Evolutionary conservation across 352 stramenopile genomes (phyloP).

Genomic region (Phytopythium kandeliae): DNA sequence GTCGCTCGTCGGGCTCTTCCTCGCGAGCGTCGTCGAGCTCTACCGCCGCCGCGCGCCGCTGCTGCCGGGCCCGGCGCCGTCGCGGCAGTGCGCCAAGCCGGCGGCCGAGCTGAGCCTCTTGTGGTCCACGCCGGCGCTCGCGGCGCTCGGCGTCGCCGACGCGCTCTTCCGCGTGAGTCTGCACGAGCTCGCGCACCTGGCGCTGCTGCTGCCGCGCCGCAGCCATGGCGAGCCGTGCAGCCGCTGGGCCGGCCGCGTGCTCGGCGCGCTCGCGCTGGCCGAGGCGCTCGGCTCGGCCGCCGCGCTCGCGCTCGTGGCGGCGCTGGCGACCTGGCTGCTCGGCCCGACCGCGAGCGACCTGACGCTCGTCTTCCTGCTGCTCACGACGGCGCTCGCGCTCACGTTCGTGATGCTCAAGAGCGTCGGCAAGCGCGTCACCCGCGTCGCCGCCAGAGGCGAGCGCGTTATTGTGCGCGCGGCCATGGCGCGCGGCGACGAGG

Average conservation of each 20-base stretch:
- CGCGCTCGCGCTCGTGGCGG: conserved; percentile 43
- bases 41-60: conserved; percentile 38
- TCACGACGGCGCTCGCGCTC: conserved; percentile 49
- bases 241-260: conserved; percentile 36
- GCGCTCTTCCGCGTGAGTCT: conserved; percentile 59
- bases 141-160: conserved; percentile 49
- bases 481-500: background rate
- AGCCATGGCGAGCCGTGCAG: conserved; percentile 8
- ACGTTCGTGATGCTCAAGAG: conserved; percentile 43
- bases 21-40: conserved; percentile 70
- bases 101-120: conserved; percentile 39
- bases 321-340: conserved; percentile 62
- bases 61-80: background rate
- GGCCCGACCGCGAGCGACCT: conserved; percentile 43
- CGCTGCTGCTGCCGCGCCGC: conserved; percentile 11
- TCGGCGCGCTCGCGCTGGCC: conserved; percentile 40
- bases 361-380: conserved; percentile 54
- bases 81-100: conserved; percentile 21
- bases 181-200: conserved; percentile 40
- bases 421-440: conserved; percentile 11
- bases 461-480: background rate
- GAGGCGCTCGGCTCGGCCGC: conserved; percentile 48
- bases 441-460: background rate
- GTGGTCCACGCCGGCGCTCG: conserved; percentile 50
- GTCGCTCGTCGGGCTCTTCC: conserved; percentile 59